Percentiles rank a stretch among this genome's conserved stretches.
Evolutionary conservation across 768 basidiomycete species (phyloP).

Genomic region (Kwoniella shandongensis): DNA sequence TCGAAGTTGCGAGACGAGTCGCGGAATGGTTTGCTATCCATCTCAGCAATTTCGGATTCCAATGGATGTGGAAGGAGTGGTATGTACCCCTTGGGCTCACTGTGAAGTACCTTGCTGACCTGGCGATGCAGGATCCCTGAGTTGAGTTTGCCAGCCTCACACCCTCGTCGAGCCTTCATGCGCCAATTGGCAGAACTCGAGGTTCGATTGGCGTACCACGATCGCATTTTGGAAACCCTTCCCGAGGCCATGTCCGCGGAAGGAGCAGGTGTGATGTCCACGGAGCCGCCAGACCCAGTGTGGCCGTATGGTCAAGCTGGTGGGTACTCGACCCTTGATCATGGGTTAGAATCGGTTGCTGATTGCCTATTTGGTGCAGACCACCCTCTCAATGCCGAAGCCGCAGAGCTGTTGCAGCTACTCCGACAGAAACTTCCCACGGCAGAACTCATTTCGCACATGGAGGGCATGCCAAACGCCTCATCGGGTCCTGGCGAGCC

Average conservation of each 20-base stretch:
- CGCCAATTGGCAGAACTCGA: slow-evolving; percentile 83
- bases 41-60: slow-evolving; percentile 96
- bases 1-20: slow-evolving; percentile 75
- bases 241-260: slow-evolving; percentile 70
- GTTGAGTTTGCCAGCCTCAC: slow-evolving; percentile 67
- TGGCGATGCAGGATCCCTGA: slow-evolving; percentile 72
- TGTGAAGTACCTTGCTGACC: not conserved
- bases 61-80: slow-evolving; percentile 99
- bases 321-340: slow-evolving; percentile 11
- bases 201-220: slow-evolving; percentile 86
- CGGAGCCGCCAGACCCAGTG: slow-evolving; percentile 65
- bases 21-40: slow-evolving; percentile 95
- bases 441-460: slow-evolving; percentile 72
- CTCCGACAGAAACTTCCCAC: slow-evolving; percentile 66
- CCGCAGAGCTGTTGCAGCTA: slow-evolving; percentile 72
- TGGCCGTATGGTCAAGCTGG: slow-evolving; percentile 47
- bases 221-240: slow-evolving; percentile 83
- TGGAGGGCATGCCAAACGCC: slow-evolving; percentile 68
- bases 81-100: slow-evolving; percentile 53
- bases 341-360: not conserved
- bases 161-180: slow-evolving; percentile 87
- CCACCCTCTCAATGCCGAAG: slow-evolving; percentile 74
- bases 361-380: slow-evolving; percentile 56
- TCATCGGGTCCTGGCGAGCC: slow-evolving; percentile 66
- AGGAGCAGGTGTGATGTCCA: slow-evolving; percentile 77